phyloP scores from a whole-genome alignment of 805 yeast species.

The Cephaloascus fragrans region DNA sequence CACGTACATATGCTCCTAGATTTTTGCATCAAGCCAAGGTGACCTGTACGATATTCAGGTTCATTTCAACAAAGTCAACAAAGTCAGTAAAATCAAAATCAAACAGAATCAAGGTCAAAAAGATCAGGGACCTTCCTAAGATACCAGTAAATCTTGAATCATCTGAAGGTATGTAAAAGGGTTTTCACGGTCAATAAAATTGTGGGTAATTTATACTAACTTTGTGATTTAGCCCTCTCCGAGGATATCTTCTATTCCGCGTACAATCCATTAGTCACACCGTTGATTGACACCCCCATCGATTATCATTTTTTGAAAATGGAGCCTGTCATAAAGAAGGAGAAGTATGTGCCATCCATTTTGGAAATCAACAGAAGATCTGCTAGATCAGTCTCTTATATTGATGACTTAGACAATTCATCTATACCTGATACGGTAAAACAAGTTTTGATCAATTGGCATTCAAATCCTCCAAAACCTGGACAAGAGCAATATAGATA shows the following conservation, averaged over 20 bases:
- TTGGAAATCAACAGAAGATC: background rate
- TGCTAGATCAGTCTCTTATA: background rate
- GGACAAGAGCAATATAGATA: background rate
- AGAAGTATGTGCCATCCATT: too few relatives aligned
- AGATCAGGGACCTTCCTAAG: background rate
- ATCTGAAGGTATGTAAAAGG: background rate
- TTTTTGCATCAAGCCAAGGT: too few relatives aligned
- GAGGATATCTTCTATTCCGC: background rate
- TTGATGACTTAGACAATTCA: background rate
- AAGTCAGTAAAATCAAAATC: too few relatives aligned
- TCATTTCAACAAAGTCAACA: too few relatives aligned
- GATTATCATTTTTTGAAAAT: too few relatives aligned
- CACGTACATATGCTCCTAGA: too few relatives aligned
- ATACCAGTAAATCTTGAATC: background rate
- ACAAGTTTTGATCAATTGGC: background rate
- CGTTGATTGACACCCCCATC: background rate
- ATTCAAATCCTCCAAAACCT: background rate
- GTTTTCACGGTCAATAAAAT: too few relatives aligned
- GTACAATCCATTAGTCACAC: background rate
- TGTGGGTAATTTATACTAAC: too few relatives aligned
- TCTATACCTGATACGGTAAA: background rate
- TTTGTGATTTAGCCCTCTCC: background rate
- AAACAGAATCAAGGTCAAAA: background rate
- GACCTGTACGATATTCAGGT: too few relatives aligned
- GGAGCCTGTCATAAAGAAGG: background rate